Base-by-base conservation (phyloP, 371 early-diverging fungal species). In the Lichtheimia corymbifera region DNA sequence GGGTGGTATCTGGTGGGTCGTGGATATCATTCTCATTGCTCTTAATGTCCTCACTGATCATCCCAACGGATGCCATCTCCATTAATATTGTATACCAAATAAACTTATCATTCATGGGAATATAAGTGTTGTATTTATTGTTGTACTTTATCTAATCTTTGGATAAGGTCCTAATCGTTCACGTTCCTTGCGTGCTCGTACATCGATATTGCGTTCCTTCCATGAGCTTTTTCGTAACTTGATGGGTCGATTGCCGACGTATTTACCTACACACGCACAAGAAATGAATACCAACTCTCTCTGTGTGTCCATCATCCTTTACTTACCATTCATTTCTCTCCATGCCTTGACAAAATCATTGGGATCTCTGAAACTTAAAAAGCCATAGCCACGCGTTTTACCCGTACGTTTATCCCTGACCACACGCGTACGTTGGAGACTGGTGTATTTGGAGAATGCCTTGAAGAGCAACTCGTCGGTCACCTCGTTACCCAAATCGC, bases 221-320 rank as follows among this genome's bases (percentile, higher is more conserved):
- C 97, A 97, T 17, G 81, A 92, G 66, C 95, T 94, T 67, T 97
- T 96, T 50, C 95, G 83, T 28, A 97, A 83, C 71, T 94, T 96
- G 61, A 96, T 91, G 11, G 98, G 98, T 58, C 97, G 75, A 64
- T 91, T 93, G 22, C 98, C 98, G 9, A 97, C 90, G 72, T 96
- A 97, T 81, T 97, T 97, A 40, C 95, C 95, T 95, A 79, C 18
- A 50, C 24, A 25, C 42, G 5, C 20, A 28, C 0, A 6, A 20
- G 22, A 15, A 44, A 55, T 59, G 11, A 22, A 45, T 20, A 27
- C 7, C 25, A 11, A 12, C n/a, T n/a, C 25, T 12, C 20, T 7
- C 17, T 42, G 15, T 30, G 5, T 14, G 44, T 17, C 5, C 41
- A 53, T 53, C 22, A 1, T 22, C 2, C 22, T 22, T 22, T 22